Conservation (phyloP, 176 grass and related monocot species). For the Oryza nivara region DNA sequence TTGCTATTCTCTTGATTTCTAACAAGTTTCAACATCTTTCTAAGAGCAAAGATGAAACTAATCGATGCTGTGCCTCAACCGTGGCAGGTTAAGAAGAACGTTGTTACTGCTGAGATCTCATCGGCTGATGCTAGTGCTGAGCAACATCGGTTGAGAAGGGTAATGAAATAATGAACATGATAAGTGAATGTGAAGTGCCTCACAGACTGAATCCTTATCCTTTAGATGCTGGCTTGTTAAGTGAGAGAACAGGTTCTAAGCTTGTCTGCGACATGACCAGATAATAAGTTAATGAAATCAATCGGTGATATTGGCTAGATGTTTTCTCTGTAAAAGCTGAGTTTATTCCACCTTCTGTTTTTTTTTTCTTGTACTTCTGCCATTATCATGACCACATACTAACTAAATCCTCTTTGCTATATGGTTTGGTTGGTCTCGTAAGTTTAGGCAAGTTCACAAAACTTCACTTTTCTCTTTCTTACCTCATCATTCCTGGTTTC, state of each 20-base stretch:
- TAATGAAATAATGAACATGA: constrained; percentile 51
- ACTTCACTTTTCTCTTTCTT: neutral
- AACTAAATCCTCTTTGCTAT: constrained; percentile 12
- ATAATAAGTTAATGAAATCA: constrained; percentile 30
- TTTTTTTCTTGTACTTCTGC: neutral
- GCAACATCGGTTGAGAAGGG: constrained; percentile 63
- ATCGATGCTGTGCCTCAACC: constrained; percentile 2
- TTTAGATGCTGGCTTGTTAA: constrained; percentile 6
- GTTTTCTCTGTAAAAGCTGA: constrained; percentile 15
- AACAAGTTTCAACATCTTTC: neutral
- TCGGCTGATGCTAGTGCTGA: constrained; percentile 32
- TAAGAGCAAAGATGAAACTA: constrained; percentile 17
- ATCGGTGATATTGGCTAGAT: neutral
- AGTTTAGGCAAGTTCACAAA: neutral
- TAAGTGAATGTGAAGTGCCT: constrained; percentile 17
- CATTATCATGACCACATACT: neutral
- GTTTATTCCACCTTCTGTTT: neutral
- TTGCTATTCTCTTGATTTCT: neutral
- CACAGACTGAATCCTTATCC: constrained; percentile 4
- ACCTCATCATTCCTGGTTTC: constrained; percentile 2
- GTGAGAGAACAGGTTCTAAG: neutral
- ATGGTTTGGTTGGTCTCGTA: neutral
- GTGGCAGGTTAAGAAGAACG: constrained; percentile 68
- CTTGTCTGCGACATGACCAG: neutral
- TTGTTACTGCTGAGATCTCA: constrained; percentile 26